Conservation (phyloP, 306 rosid species). For the Cicer judaicum region DNA sequence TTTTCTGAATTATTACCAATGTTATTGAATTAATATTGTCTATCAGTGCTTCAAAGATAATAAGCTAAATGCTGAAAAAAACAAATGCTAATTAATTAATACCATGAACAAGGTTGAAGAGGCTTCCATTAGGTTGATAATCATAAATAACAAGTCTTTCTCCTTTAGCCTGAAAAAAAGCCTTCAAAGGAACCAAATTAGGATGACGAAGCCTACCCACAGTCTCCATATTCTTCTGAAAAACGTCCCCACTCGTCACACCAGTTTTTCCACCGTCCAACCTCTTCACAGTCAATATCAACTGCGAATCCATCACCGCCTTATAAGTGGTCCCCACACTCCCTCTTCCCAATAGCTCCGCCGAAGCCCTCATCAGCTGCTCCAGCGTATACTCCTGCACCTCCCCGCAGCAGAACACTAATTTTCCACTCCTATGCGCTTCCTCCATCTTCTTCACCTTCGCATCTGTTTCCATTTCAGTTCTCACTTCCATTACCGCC, state of each 20-base stretch:
- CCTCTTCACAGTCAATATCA: slow-evolving; percentile 81
- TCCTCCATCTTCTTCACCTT: slow-evolving; percentile 52
- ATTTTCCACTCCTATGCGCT: slow-evolving; percentile 61
- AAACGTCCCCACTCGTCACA: slow-evolving; percentile 54
- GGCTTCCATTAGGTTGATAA: slow-evolving; percentile 90
- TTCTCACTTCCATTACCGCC: slow-evolving; percentile 28
- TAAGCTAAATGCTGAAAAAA: not conserved
- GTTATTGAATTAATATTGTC: no score
- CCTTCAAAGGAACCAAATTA: slow-evolving; percentile 77
- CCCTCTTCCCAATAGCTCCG: slow-evolving; percentile 91
- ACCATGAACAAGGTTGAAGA: slow-evolving; percentile 91
- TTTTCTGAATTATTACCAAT: no score
- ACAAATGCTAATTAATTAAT: not conserved
- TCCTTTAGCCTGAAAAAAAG: slow-evolving; percentile 88
- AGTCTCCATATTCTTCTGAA: slow-evolving; percentile 71
- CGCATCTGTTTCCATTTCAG: slow-evolving; percentile 9
- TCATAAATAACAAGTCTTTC: slow-evolving; percentile 84
- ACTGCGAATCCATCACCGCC: slow-evolving; percentile 74
- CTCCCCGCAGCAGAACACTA: slow-evolving; percentile 78
- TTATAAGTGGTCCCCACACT: slow-evolving; percentile 84
- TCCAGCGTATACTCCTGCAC: slow-evolving; percentile 66
- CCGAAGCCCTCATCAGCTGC: slow-evolving; percentile 88
- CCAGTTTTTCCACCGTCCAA: slow-evolving; percentile 70
- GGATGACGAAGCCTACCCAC: slow-evolving; percentile 79
- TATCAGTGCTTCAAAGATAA: not conserved